A percentile compares a stretch with the other conserved stretches of the same genome.
phyloP scores from a whole-genome alignment of 1,284 basidiomycete genomes.

The Austroboletus novae-zelandiae region DNA sequence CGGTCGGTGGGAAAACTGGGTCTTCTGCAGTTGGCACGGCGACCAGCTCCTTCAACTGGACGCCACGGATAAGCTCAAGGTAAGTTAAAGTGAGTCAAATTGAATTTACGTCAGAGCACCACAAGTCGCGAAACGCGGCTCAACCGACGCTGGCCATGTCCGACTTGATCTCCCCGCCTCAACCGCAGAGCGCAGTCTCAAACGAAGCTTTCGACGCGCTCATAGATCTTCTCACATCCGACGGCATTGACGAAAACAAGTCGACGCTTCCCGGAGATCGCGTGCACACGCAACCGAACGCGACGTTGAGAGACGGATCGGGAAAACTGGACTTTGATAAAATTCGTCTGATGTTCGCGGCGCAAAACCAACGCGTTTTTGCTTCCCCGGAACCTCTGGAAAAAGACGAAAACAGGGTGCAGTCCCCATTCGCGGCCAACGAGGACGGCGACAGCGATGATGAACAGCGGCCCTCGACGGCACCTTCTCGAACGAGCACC shows the following conservation, averaged over 20 bases:
- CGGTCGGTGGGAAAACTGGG: too few relatives aligned
- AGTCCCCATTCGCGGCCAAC: not conserved
- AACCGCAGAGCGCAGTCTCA: conserved; percentile 20
- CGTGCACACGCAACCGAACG: conserved; percentile 1
- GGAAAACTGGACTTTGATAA: conserved; percentile 33
- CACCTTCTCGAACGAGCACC: conserved; percentile 16
- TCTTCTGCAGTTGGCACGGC: too few relatives aligned
- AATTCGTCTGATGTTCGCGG: conserved; percentile 29
- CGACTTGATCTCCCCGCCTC: conserved; percentile 24
- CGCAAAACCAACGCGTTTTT: conserved; percentile 8
- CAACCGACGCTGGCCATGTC: conserved; percentile 15
- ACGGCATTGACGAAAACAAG: conserved; percentile 23
- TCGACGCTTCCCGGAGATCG: not conserved
- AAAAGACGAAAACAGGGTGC: not conserved
- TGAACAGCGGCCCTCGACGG: conserved; percentile 10
- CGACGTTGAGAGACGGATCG: conserved; percentile 24
- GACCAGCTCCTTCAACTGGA: too few relatives aligned
- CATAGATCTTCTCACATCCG: conserved; percentile 33
- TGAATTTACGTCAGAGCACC: conserved; percentile 11
- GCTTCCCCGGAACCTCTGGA: not conserved
- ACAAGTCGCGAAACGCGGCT: not conserved
- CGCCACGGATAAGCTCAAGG: too few relatives aligned
- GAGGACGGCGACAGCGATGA: conserved; percentile 23
- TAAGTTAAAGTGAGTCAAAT: not conserved
- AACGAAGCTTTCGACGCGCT: conserved; percentile 32